Evolutionary conservation across 2,329 filamentous ascomycete species (phyloP).

Genomic region (Coniochaeta sp.): DNA sequence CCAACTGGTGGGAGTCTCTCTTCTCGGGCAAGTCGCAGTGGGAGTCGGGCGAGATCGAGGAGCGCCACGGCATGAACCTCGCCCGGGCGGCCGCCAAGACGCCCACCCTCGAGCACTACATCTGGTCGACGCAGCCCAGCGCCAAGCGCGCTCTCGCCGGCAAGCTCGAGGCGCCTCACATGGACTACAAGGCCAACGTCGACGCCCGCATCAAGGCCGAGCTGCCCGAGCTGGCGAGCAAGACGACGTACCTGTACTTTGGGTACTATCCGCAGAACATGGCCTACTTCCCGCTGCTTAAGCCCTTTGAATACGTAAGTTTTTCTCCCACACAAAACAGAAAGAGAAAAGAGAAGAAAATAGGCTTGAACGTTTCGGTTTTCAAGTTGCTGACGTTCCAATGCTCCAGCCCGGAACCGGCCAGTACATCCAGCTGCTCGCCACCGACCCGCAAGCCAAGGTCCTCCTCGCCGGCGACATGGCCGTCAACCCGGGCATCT

Average conservation of each 20-base stretch:
- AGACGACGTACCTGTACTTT: slow-evolving; percentile 28
- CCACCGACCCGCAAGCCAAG: slow-evolving; percentile 12
- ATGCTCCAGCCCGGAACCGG: slow-evolving; percentile 2
- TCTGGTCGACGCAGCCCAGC: slow-evolving; percentile 34
- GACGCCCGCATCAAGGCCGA: slow-evolving; percentile 28
- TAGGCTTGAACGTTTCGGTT: too few species aligned
- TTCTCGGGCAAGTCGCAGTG: slow-evolving; percentile 10
- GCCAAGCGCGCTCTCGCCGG: slow-evolving; percentile 19
- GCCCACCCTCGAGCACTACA: slow-evolving; percentile 28
- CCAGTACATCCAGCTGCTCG: slow-evolving; percentile 12
- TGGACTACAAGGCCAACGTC: slow-evolving; percentile 29
- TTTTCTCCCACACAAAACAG: too few species aligned
- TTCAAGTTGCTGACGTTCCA: too few species aligned
- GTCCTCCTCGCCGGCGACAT: slow-evolving; percentile 16
- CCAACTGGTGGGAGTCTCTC: slow-evolving; percentile 17
- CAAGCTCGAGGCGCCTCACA: slow-evolving; percentile 24
- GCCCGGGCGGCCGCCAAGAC: slow-evolving; percentile 27
- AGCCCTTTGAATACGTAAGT: background rate
- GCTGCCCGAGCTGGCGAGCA: slow-evolving; percentile 16
- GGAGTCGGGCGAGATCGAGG: slow-evolving; percentile 25
- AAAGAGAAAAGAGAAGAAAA: too few species aligned
- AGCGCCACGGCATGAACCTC: slow-evolving; percentile 28
- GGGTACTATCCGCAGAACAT: slow-evolving; percentile 23
- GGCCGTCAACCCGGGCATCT: slow-evolving; percentile 15
- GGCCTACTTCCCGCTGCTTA: slow-evolving; percentile 4